phyloP scores from a whole-genome alignment of 2,329 filamentous ascomycete species.

The Geosmithia morbida region DNA sequence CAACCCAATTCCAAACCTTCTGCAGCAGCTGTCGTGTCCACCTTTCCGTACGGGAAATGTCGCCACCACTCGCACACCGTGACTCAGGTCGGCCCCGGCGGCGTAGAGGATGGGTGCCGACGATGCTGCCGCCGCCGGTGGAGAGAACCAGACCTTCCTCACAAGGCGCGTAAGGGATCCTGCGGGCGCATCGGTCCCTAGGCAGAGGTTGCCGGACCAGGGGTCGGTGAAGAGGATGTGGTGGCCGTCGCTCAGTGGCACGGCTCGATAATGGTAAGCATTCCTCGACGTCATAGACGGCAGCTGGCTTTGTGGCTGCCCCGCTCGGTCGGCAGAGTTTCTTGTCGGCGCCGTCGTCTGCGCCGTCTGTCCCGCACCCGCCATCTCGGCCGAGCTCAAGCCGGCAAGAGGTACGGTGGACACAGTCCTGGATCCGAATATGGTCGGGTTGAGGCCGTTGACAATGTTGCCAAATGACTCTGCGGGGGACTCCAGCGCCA shows the following conservation, averaged over 20 bases:
- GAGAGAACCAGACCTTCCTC: constrained; percentile 41
- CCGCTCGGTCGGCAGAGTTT: not conserved
- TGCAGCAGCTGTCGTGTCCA: not conserved
- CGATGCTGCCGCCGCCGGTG: constrained; percentile 12
- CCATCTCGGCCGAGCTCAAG: not conserved
- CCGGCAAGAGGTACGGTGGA: constrained; percentile 6
- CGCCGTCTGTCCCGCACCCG: too few relatives aligned
- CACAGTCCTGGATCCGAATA: constrained; percentile 7
- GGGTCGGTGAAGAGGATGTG: constrained; percentile 54
- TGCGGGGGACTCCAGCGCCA: constrained; percentile 15
- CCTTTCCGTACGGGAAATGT: constrained; percentile 27
- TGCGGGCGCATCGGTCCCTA: constrained; percentile 47
- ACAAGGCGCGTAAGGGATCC: constrained; percentile 34
- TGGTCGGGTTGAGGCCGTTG: constrained; percentile 9
- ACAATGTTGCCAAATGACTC: constrained; percentile 7
- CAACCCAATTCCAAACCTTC: not conserved
- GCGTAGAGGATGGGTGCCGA: constrained; percentile 35
- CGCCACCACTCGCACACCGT: constrained; percentile 44
- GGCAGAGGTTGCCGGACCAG: constrained; percentile 34
- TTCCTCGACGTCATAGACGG: constrained; percentile 20
- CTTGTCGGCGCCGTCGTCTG: not conserved
- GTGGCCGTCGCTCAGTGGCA: constrained; percentile 50
- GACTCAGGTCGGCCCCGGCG: constrained; percentile 37
- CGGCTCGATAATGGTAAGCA: constrained; percentile 46
- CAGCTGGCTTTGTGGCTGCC: not conserved